phyloP scores from a whole-genome alignment of 2,329 filamentous ascomycete genomes.

The Curvularia verruculosa region DNA sequence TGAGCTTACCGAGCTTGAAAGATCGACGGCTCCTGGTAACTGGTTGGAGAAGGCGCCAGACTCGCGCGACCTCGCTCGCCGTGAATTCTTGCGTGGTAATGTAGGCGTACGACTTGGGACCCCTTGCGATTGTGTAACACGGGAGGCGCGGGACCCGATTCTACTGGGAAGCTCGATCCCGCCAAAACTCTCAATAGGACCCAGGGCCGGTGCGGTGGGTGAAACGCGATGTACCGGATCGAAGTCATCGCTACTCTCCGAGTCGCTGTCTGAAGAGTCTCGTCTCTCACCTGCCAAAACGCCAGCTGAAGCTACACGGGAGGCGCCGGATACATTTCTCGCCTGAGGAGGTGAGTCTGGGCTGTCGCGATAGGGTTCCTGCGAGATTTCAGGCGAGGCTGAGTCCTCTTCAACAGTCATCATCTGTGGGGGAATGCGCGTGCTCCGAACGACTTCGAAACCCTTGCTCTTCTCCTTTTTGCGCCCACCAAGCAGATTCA shows the following conservation, averaged over 20 bases:
- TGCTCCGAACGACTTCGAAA: slow-evolving; percentile 93
- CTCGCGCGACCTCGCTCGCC: slow-evolving; percentile 40
- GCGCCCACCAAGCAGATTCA: slow-evolving; percentile 74
- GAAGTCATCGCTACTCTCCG: slow-evolving; percentile 51
- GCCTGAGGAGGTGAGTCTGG: slow-evolving; percentile 41
- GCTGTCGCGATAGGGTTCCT: slow-evolving; percentile 62
- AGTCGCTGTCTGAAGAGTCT: slow-evolving; percentile 52
- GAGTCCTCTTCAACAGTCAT: slow-evolving; percentile 71
- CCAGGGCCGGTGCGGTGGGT: slow-evolving; percentile 62
- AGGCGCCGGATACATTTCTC: slow-evolving; percentile 13
- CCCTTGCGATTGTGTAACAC: slow-evolving; percentile 26
- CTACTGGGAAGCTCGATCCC: slow-evolving; percentile 69
- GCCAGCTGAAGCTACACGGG: slow-evolving; percentile 23
- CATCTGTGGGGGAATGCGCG: slow-evolving; percentile 76
- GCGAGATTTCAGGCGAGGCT: slow-evolving; percentile 42
- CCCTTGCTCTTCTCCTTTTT: slow-evolving; percentile 95
- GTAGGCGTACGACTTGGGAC: slow-evolving; percentile 45
- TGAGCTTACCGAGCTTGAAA: slow-evolving; percentile 21
- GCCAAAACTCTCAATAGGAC: slow-evolving; percentile 64
- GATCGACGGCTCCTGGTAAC: slow-evolving; percentile 39
- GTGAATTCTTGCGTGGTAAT: slow-evolving; percentile 76
- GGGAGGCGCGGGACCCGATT: slow-evolving; percentile 64
- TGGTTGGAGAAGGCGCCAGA: slow-evolving; percentile 33
- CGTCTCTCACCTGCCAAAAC: slow-evolving; percentile 41
- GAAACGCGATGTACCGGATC: slow-evolving; percentile 52